Evolutionary conservation across 352 stramenopile genomes (phyloP).

Genomic region (Pythium rhizo-oryzae): DNA sequence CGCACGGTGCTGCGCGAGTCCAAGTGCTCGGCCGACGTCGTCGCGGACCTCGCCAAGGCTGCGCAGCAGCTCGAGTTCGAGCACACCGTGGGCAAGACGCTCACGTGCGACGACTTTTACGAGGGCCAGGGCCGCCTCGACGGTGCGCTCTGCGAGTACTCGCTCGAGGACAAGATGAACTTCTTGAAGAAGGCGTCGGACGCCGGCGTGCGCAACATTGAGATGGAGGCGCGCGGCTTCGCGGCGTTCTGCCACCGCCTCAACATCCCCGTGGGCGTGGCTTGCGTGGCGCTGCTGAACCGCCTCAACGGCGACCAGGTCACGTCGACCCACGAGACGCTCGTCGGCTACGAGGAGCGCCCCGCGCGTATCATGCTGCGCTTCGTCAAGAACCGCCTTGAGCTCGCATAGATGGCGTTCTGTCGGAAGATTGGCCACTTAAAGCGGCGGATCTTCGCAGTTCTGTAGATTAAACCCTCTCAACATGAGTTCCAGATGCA

Average conservation of each 20-base stretch:
- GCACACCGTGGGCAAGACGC: constrained; percentile 75
- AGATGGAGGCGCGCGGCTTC: constrained; percentile 82
- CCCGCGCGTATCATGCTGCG: constrained; percentile 62
- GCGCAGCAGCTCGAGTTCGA: constrained; percentile 54
- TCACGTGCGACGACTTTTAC: constrained; percentile 88
- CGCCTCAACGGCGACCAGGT: constrained; percentile 78
- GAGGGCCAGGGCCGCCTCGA: constrained; percentile 82
- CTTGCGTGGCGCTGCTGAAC: constrained; percentile 81
- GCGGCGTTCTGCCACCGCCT: constrained; percentile 80
- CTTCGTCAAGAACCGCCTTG: constrained; percentile 73
- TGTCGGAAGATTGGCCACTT: background rate
- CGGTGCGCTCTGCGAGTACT: constrained; percentile 82
- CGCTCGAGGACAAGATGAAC: constrained; percentile 72
- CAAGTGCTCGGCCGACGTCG: constrained; percentile 55
- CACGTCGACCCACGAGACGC: constrained; percentile 55
- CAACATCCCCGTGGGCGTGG: constrained; percentile 65
- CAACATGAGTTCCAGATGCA: background rate
- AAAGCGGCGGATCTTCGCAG: background rate
- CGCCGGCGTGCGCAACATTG: constrained; percentile 79
- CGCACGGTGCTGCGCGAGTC: constrained; percentile 51
- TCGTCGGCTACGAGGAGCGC: constrained; percentile 69
- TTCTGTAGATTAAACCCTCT: background rate
- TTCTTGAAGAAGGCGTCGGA: constrained; percentile 61
- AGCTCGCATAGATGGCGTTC: constrained; percentile 1
- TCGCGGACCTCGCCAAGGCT: constrained; percentile 49